Conservation (phyloP, 306 rosid genomes). For the Rubus parviflorus region DNA sequence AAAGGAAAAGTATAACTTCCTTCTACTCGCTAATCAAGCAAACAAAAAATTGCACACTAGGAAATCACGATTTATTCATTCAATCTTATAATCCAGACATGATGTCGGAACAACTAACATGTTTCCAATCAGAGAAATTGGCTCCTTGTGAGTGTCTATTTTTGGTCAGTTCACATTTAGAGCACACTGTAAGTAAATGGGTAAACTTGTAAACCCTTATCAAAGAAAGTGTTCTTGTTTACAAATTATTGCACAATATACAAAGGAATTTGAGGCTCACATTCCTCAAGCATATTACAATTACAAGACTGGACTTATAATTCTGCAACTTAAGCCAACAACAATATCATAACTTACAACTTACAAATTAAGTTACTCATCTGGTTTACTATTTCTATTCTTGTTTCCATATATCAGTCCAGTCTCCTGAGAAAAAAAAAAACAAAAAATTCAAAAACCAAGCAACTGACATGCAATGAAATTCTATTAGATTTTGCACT, state of each 20-base stretch:
- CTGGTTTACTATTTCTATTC: conserved; percentile 34
- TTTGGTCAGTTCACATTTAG: background rate
- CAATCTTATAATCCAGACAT: background rate
- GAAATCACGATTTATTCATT: background rate
- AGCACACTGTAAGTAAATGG: background rate
- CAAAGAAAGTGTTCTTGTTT: background rate
- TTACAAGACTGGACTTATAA: background rate
- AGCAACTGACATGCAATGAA: background rate
- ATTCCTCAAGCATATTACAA: background rate
- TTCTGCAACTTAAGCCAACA: background rate
- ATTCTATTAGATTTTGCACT: background rate
- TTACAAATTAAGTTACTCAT: conserved; percentile 30
- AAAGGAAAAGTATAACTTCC: background rate
- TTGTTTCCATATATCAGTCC: conserved; percentile 83
- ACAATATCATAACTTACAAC: background rate
- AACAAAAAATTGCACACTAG: background rate
- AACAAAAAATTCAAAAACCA: background rate
- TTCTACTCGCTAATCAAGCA: background rate
- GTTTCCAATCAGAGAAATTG: background rate
- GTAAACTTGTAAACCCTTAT: background rate
- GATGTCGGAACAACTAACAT: background rate
- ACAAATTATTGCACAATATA: conserved; percentile 7
- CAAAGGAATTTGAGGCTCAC: background rate
- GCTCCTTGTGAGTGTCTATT: background rate
- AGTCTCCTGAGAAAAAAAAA: conserved; percentile 42